A percentile compares a stretch with the other conserved stretches of the same genome.
phyloP scores from a whole-genome alignment of 495 filamentous ascomycete genomes.

The Parachaetomium inaequale region DNA sequence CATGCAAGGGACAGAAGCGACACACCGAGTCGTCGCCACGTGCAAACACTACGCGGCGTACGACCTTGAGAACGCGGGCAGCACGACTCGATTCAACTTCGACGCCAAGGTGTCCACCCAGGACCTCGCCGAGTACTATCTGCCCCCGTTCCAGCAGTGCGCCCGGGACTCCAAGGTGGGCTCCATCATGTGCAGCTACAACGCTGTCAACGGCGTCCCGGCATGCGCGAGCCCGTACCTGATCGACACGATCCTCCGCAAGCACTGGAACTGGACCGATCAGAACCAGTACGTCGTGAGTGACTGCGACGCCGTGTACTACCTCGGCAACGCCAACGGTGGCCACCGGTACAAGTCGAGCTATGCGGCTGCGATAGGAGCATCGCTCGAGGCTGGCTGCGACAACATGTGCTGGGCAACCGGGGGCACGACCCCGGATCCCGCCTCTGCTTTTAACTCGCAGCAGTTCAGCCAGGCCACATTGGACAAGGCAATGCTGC shows the following conservation, averaged over 20 bases:
- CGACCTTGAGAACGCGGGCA: conserved; percentile 55
- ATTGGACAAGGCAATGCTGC: conserved; percentile 25
- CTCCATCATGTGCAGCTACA: conserved; percentile 49
- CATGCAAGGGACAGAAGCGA: conserved; percentile 18
- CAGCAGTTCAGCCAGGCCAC: conserved; percentile 15
- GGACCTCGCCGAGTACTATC: conserved; percentile 47
- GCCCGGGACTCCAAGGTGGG: conserved; percentile 43
- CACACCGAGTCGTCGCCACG: conserved; percentile 24
- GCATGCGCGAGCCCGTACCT: conserved; percentile 43
- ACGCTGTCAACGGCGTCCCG: conserved; percentile 45
- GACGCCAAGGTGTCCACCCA: conserved; percentile 40
- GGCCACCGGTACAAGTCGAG: conserved; percentile 29
- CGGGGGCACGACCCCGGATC: conserved; percentile 18
- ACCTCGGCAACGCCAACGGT: conserved; percentile 18
- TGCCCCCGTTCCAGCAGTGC: conserved; percentile 45
- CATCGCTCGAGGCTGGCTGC: conserved; percentile 20
- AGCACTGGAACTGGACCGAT: conserved; percentile 45
- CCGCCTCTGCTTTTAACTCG: conserved; percentile 17
- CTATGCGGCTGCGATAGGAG: conserved; percentile 31
- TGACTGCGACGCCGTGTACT: conserved; percentile 44
- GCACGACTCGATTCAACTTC: conserved; percentile 33
- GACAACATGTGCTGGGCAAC: conserved; percentile 33
- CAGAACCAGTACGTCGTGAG: conserved; percentile 41
- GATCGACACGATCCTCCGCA: conserved; percentile 41
- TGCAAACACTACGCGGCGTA: conserved; percentile 47